phyloP scores from a whole-genome alignment of 768 basidiomycete genomes.

The Chalciporus chontae region DNA sequence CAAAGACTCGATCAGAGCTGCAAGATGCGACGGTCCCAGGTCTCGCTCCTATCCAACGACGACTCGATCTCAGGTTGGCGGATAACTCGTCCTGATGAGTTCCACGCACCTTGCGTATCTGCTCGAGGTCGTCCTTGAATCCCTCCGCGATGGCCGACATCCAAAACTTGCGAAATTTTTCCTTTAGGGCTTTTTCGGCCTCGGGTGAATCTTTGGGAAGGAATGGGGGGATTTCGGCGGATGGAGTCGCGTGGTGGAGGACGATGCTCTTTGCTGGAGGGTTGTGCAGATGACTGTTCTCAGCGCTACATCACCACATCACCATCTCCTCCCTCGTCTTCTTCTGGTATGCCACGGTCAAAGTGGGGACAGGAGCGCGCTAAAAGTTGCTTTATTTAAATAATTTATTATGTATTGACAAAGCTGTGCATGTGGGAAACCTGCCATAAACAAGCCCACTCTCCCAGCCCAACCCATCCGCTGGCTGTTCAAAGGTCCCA shows the following conservation, averaged over 20 bases:
- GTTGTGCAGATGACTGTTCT: conserved; percentile 1
- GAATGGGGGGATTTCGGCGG: conserved; percentile 52
- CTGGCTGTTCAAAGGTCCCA: too few relatives aligned
- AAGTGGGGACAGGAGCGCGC: too few relatives aligned
- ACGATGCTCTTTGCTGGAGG: neutral
- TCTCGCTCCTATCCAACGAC: conserved; percentile 51
- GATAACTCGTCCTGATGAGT: neutral
- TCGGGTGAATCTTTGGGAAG: conserved; percentile 38
- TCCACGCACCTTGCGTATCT: conserved; percentile 66
- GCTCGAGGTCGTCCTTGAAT: conserved; percentile 80
- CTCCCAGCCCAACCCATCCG: too few relatives aligned
- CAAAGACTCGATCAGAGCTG: conserved; percentile 77
- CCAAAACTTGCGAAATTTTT: conserved; percentile 80
- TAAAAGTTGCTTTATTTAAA: too few relatives aligned
- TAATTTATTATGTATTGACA: too few relatives aligned
- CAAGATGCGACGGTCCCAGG: conserved; percentile 62
- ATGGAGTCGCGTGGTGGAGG: conserved; percentile 18
- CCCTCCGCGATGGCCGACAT: conserved; percentile 80
- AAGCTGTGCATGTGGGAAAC: too few relatives aligned
- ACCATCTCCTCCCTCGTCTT: conserved; percentile 4
- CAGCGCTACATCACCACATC: neutral
- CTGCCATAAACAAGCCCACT: too few relatives aligned
- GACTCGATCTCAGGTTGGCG: neutral
- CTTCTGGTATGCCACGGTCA: too few relatives aligned
- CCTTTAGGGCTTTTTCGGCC: conserved; percentile 55